These are phyloP conservation scores for Amanita pallidorosea DNA, from an alignment of 768 basidiomycete species.

Conservation along the genomic window DNA sequence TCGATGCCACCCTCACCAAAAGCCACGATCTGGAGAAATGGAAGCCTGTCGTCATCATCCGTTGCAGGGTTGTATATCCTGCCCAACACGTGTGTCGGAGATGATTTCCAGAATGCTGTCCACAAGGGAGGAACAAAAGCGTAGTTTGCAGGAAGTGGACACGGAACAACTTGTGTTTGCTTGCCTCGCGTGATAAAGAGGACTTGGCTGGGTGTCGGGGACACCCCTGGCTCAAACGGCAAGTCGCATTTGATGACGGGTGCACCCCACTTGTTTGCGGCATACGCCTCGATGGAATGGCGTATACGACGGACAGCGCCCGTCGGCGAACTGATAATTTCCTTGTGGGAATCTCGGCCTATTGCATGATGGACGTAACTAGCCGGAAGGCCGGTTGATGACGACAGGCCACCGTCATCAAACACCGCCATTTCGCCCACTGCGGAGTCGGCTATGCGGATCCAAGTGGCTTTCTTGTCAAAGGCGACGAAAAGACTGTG, in stretches of 20 bases:
- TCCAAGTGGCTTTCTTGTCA: slow-evolving; percentile 82
- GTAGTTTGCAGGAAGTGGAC: slow-evolving; percentile 50
- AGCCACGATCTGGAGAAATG: slow-evolving; percentile 58
- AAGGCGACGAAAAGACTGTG: slow-evolving; percentile 75
- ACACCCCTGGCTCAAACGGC: slow-evolving; percentile 22
- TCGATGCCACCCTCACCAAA: slow-evolving; percentile 68
- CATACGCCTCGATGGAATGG: slow-evolving; percentile 17
- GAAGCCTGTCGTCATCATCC: slow-evolving; percentile 15
- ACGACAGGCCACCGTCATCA: slow-evolving; percentile 24
- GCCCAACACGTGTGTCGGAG: slow-evolving; percentile 43
- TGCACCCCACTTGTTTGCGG: slow-evolving; percentile 36
- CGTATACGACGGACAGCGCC: slow-evolving; percentile 25
- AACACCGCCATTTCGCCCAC: slow-evolving; percentile 69
- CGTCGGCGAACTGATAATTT: slow-evolving; percentile 1
- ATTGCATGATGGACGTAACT: neutral
- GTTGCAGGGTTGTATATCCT: slow-evolving; percentile 33
- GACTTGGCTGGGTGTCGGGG: slow-evolving; percentile 27
- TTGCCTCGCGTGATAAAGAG: slow-evolving; percentile 63
- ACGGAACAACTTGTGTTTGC: slow-evolving; percentile 55
- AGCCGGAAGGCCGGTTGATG: slow-evolving; percentile 9
- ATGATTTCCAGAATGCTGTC: slow-evolving; percentile 44
- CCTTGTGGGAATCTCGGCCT: neutral
- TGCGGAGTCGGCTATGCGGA: slow-evolving; percentile 70
- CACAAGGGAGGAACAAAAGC: slow-evolving; percentile 46
- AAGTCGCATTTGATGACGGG: slow-evolving; percentile 37